phyloP scores from a whole-genome alignment of 352 stramenopile genomes.

The Pythium monospermum region DNA sequence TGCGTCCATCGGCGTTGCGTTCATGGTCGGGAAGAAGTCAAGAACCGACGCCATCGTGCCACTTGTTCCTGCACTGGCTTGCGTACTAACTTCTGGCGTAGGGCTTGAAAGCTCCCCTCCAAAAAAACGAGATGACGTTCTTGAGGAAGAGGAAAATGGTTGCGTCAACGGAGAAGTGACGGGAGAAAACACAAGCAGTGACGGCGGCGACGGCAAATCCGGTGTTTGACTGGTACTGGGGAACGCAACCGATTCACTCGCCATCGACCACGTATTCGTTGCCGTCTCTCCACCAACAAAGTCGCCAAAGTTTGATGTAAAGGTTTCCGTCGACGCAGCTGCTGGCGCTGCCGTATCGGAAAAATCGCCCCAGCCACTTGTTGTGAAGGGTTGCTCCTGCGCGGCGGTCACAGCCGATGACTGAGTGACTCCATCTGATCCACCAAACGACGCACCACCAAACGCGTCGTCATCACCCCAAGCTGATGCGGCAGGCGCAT shows the following conservation, averaged over 20 bases:
- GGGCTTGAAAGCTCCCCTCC: not conserved
- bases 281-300: conserved; percentile 4
- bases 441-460: conserved; percentile 2
- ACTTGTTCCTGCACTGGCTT: not conserved
- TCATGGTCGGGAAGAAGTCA: conserved; percentile 13
- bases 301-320: conserved; percentile 9
- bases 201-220: conserved; percentile 7
- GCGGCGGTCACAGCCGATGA: too few relatives aligned
- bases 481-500: not conserved
- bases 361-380: not conserved
- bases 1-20: not conserved
- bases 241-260: not conserved
- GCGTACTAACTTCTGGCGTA: not conserved
- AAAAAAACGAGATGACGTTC: conserved; percentile 17
- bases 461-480: conserved; percentile 6
- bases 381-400: not conserved
- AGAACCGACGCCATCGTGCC: conserved; percentile 15
- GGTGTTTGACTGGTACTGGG: not conserved
- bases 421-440: not conserved
- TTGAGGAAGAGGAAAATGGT: conserved; percentile 2
- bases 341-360: not conserved
- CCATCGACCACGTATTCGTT: not conserved
- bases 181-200: conserved; percentile 19
- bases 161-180: conserved; percentile 3
- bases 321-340: not conserved